phyloP scores from a whole-genome alignment of 2,329 filamentous ascomycete genomes.

The Hypoxylon sp. region DNA sequence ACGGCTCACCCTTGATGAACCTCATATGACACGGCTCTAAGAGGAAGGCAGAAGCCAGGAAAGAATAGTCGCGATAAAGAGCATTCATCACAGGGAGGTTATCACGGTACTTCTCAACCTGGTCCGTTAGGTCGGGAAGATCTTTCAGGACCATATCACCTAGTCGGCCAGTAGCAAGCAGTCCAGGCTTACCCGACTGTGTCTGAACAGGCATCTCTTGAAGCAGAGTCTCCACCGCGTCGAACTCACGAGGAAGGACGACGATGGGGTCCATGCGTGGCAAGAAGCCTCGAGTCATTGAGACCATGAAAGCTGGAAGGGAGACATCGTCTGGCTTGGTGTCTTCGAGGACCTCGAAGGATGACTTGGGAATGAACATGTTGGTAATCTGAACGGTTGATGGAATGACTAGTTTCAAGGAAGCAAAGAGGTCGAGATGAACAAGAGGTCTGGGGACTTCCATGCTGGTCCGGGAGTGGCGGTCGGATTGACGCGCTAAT shows the following conservation, averaged over 20 bases:
- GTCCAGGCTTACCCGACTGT: conserved; percentile 77
- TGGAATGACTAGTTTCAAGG: neutral
- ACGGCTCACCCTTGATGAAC: conserved; percentile 76
- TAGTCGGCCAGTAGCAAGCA: conserved; percentile 79
- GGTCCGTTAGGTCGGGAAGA: conserved; percentile 80
- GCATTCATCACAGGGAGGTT: conserved; percentile 87
- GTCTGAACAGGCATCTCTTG: conserved; percentile 74
- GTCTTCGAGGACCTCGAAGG: conserved; percentile 73
- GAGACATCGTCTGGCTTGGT: conserved; percentile 71
- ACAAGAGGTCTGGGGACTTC: conserved; percentile 13
- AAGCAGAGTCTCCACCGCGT: conserved; percentile 70
- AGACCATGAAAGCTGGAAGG: conserved; percentile 83
- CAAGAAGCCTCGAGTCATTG: conserved; percentile 79
- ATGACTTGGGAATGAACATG: conserved; percentile 48
- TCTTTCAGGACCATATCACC: conserved; percentile 80
- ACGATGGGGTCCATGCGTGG: conserved; percentile 73
- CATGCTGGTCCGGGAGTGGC: conserved; percentile 12
- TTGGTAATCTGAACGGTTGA: conserved; percentile 8
- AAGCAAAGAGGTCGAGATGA: neutral
- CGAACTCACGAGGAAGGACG: conserved; percentile 79
- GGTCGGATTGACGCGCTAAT: conserved; percentile 27
- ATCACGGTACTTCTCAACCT: conserved; percentile 77
- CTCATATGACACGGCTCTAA: conserved; percentile 90
- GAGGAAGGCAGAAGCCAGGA: conserved; percentile 88
- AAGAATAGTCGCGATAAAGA: conserved; percentile 91